Evolutionary conservation across 179 eudicot species (phyloP).

Genomic region (Monotropa hypopitys): DNA sequence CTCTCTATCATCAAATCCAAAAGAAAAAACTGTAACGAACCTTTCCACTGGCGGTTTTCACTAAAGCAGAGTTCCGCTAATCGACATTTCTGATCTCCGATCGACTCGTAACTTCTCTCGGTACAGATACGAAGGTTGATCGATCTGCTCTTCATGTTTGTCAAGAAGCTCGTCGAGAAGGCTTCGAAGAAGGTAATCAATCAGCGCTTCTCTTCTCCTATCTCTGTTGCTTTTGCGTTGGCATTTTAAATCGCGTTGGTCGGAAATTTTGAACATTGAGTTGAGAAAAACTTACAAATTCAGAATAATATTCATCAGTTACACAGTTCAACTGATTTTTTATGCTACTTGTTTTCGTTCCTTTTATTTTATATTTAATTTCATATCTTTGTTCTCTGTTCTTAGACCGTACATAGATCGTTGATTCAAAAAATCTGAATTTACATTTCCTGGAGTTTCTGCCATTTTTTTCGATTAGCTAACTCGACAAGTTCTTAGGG

Average conservation of each 20-base stretch:
- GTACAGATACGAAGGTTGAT: slow-evolving; percentile 3
- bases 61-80: slow-evolving; percentile 1
- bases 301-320: background rate
- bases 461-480: too few relatives aligned
- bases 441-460: too few relatives aligned
- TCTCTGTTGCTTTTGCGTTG: background rate
- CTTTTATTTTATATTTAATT: background rate
- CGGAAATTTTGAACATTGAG: background rate
- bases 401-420: background rate
- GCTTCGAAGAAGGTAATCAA: slow-evolving; percentile 44
- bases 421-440: too few relatives aligned
- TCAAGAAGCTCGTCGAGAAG: slow-evolving; percentile 45
- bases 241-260: background rate
- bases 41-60: slow-evolving; percentile 20
- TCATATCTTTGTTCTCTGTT: background rate
- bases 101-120: background rate
- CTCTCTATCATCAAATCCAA: slow-evolving; percentile 4
- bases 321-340: background rate
- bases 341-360: background rate
- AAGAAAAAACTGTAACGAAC: slow-evolving; percentile 11
- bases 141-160: slow-evolving; percentile 26
- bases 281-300: background rate
- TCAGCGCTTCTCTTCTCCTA: background rate
- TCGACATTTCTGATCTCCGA: slow-evolving; percentile 5
- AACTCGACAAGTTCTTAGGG: too few relatives aligned